Conservation (phyloP, 2,329 filamentous ascomycete genomes). For the Colletotrichum tabaci region DNA sequence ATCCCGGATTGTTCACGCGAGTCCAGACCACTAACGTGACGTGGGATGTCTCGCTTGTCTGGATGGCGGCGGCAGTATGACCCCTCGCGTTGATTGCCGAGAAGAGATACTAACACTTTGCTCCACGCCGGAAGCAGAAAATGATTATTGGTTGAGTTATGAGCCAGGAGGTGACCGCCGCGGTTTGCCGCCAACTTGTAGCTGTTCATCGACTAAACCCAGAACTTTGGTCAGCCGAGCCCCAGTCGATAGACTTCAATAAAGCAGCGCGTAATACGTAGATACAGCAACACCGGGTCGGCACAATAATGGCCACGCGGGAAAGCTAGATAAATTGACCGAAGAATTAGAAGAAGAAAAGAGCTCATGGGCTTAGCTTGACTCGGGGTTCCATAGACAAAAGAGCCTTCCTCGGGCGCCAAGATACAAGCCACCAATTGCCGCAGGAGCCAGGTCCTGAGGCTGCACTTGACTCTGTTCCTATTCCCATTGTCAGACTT, state of each 20-base stretch:
- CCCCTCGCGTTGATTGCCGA: not conserved
- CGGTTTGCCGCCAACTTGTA: not conserved
- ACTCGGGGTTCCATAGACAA: not conserved
- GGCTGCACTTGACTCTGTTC: slow-evolving; percentile 23
- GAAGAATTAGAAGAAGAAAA: not conserved
- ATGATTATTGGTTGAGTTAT: not conserved
- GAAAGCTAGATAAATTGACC: slow-evolving; percentile 1
- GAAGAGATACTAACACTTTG: no score
- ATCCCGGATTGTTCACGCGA: not conserved
- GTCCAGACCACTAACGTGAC: slow-evolving; percentile 1
- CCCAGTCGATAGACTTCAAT: slow-evolving; percentile 31
- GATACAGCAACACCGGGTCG: not conserved
- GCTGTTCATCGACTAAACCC: not conserved
- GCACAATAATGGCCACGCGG: not conserved
- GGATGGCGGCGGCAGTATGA: not conserved
- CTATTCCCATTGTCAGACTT: not conserved
- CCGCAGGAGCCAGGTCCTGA: slow-evolving; percentile 1
- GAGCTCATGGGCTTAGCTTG: not conserved
- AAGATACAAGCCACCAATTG: slow-evolving; percentile 4
- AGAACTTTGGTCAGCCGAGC: not conserved
- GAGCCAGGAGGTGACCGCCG: slow-evolving; percentile 9
- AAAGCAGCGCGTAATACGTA: not conserved
- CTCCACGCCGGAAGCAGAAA: not conserved
- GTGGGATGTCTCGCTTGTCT: not conserved
- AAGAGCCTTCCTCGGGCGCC: slow-evolving; percentile 8